Evolutionary conservation across 2,329 filamentous ascomycete species (phyloP).

Genomic region (Teratosphaeria epicoccoides): DNA sequence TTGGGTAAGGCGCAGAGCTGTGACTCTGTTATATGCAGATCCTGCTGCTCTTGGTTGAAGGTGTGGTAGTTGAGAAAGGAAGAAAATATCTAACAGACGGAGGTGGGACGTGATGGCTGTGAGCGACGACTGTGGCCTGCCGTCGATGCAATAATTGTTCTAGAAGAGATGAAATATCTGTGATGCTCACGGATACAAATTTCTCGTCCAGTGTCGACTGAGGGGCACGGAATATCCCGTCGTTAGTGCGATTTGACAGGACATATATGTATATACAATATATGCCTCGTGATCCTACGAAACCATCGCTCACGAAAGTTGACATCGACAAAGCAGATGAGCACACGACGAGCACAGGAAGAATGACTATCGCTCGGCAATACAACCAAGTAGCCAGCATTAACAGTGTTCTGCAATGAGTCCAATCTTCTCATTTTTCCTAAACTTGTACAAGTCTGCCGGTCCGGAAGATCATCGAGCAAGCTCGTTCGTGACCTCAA

Average conservation of each 20-base stretch:
- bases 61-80: constrained; percentile 17
- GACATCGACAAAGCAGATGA: too few relatives aligned
- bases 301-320: too few relatives aligned
- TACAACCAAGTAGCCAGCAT: too few relatives aligned
- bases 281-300: too few relatives aligned
- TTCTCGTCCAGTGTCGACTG: neutral
- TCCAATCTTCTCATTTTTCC: too few relatives aligned
- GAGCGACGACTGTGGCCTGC: constrained; percentile 22
- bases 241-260: neutral
- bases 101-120: constrained; percentile 19
- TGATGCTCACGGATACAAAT: neutral
- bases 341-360: too few relatives aligned
- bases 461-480: too few relatives aligned
- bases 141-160: constrained; percentile 8
- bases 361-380: too few relatives aligned
- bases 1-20: constrained; percentile 7
- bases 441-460: too few relatives aligned
- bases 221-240: neutral
- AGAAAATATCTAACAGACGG: constrained; percentile 5
- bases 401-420: too few relatives aligned
- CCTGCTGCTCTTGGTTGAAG: constrained; percentile 22
- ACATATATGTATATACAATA: too few relatives aligned
- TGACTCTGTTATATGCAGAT: constrained; percentile 21
- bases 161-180: neutral
- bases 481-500: constrained; percentile 59